Conservation (phyloP, 345 rosid species). For the Theobroma cacao region DNA sequence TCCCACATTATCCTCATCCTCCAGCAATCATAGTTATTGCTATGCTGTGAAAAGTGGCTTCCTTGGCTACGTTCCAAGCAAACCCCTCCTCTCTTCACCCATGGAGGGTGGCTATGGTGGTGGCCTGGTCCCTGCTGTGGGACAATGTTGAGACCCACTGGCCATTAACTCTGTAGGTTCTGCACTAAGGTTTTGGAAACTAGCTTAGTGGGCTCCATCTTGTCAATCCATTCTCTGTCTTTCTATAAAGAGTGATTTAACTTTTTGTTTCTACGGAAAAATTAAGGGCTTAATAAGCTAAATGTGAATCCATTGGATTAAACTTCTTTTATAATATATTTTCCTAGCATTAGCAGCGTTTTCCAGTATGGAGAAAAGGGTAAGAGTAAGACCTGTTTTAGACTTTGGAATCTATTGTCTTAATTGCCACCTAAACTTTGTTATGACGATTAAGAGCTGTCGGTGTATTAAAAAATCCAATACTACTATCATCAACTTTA, state of each 20-base stretch:
- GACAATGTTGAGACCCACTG: not conserved
- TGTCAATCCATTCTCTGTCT: not conserved
- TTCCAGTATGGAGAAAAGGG: too few species aligned
- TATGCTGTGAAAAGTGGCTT: not conserved
- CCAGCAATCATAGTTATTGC: not conserved
- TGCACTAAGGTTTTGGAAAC: slow-evolving; percentile 1
- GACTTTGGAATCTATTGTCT: too few species aligned
- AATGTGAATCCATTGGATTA: too few species aligned
- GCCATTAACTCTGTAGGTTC: not conserved
- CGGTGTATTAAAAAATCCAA: not conserved
- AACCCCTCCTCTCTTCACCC: not conserved
- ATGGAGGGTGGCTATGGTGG: not conserved
- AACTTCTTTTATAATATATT: too few species aligned
- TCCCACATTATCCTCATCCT: not conserved
- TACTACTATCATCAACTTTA: not conserved
- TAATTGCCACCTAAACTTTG: not conserved
- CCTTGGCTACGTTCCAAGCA: not conserved
- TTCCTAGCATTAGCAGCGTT: too few species aligned
- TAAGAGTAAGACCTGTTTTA: too few species aligned
- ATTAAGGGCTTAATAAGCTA: too few species aligned
- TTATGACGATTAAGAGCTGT: not conserved
- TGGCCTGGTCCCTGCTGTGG: too few species aligned
- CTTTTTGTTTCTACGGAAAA: not conserved
- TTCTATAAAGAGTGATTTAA: not conserved
- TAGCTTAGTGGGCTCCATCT: not conserved